A percentile compares a stretch with the other conserved stretches of the same genome.
phyloP scores from a whole-genome alignment of 257 asterid species.

The Nicotiana paniculata region DNA sequence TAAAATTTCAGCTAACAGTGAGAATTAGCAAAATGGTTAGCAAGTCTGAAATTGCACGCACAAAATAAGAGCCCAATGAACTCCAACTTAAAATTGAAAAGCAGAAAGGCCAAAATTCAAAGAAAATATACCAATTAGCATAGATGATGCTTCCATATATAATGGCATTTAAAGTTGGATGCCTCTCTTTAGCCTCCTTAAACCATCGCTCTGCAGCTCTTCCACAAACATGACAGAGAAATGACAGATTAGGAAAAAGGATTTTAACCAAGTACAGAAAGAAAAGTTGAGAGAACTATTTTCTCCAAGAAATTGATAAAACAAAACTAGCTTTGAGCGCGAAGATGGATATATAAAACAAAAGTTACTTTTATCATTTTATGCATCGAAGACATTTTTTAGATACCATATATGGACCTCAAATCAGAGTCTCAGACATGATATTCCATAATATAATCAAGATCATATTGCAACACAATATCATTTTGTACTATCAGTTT shows the following conservation, averaged over 20 bases:
- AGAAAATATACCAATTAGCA: slow-evolving; percentile 65
- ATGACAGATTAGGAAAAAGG: neutral
- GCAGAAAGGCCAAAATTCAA: neutral
- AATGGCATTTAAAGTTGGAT: slow-evolving; percentile 56
- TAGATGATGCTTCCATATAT: slow-evolving; percentile 89
- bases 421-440: neutral
- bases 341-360: neutral
- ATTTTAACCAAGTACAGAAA: neutral
- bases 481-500: neutral
- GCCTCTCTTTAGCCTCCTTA: slow-evolving; percentile 77
- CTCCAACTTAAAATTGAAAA: neutral
- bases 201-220: slow-evolving; percentile 97
- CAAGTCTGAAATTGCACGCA: neutral
- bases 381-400: neutral
- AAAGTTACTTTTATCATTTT: neutral
- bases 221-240: slow-evolving; percentile 34
- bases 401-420: neutral
- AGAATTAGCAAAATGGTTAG: neutral
- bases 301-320: neutral
- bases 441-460: neutral
- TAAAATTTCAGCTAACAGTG: neutral
- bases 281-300: neutral
- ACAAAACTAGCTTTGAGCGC: neutral
- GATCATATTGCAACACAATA: neutral
- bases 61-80: neutral